A percentile compares a stretch with the other conserved stretches of the same genome.
Conservation (phyloP, 257 asterid genomes). For the Capsicum rhomboideum region DNA sequence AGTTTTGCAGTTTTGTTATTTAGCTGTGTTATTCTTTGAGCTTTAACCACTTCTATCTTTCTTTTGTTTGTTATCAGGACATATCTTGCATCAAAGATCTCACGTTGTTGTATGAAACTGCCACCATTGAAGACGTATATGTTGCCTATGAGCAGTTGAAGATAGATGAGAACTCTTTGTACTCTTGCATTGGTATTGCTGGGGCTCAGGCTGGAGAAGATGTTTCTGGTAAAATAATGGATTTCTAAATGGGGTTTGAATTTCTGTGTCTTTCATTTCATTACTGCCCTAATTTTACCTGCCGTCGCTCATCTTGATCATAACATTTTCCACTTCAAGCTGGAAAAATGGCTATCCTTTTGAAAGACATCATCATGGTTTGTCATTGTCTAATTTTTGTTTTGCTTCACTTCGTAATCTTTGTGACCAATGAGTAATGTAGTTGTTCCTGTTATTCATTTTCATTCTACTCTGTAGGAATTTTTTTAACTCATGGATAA, state of each 20-base stretch:
- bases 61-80: conserved; percentile 44
- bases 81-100: conserved; percentile 92
- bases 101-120: conserved; percentile 64
- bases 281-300: not conserved
- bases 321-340: not conserved
- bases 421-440: not conserved
- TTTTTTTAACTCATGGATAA: not conserved
- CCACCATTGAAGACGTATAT: conserved; percentile 73
- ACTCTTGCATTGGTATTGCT: conserved; percentile 89
- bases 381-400: not conserved
- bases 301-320: not conserved
- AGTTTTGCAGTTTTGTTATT: not conserved
- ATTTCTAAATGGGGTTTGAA: not conserved
- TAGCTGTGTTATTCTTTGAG: not conserved
- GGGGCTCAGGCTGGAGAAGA: conserved; percentile 85
- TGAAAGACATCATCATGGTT: not conserved
- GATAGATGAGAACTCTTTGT: conserved; percentile 77
- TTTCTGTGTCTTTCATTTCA: not conserved
- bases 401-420: not conserved
- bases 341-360: not conserved
- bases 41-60: conserved; percentile 1
- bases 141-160: conserved; percentile 78
- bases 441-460: not conserved
- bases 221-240: conserved; percentile 36
- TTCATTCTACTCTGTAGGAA: not conserved